Conservation (phyloP, 495 filamentous ascomycete genomes). For the Parmelia sp. region DNA sequence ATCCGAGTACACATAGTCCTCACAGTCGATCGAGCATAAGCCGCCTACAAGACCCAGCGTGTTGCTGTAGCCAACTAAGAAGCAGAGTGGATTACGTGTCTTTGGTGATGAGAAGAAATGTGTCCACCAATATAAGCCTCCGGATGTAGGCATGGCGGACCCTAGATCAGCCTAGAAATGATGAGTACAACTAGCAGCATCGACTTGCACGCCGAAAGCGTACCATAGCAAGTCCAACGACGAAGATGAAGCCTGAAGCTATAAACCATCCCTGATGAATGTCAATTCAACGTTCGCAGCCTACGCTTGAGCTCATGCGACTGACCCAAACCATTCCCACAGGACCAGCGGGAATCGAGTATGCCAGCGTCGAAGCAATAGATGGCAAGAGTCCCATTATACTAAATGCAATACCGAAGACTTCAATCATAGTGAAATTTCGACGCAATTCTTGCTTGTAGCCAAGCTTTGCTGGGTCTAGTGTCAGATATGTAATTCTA, state of each 20-base stretch:
- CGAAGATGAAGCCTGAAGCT: slow-evolving; percentile 56
- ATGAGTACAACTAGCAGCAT: background rate
- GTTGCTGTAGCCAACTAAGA: slow-evolving; percentile 67
- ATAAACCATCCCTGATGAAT: slow-evolving; percentile 51
- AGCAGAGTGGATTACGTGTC: slow-evolving; percentile 57
- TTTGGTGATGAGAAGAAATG: slow-evolving; percentile 57
- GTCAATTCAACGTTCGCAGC: background rate
- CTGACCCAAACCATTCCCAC: slow-evolving; percentile 63
- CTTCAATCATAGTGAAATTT: slow-evolving; percentile 59
- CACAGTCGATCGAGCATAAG: slow-evolving; percentile 55
- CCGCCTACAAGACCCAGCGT: slow-evolving; percentile 61
- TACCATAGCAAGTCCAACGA: slow-evolving; percentile 61
- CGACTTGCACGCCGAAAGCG: background rate
- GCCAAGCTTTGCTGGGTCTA: slow-evolving; percentile 45
- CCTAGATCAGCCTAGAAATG: slow-evolving; percentile 53
- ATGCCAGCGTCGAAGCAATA: slow-evolving; percentile 59
- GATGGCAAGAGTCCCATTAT: slow-evolving; percentile 71
- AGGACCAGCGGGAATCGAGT: slow-evolving; percentile 60
- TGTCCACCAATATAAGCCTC: slow-evolving; percentile 67
- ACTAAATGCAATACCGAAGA: slow-evolving; percentile 66
- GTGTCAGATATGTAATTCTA: background rate
- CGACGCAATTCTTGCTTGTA: slow-evolving; percentile 66
- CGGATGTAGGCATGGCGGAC: slow-evolving; percentile 63
- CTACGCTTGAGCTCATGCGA: background rate
- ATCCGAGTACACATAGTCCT: slow-evolving; percentile 9